Base-by-base conservation (phyloP, 345 rosid species). In the Euphorbia tirucalli region DNA sequence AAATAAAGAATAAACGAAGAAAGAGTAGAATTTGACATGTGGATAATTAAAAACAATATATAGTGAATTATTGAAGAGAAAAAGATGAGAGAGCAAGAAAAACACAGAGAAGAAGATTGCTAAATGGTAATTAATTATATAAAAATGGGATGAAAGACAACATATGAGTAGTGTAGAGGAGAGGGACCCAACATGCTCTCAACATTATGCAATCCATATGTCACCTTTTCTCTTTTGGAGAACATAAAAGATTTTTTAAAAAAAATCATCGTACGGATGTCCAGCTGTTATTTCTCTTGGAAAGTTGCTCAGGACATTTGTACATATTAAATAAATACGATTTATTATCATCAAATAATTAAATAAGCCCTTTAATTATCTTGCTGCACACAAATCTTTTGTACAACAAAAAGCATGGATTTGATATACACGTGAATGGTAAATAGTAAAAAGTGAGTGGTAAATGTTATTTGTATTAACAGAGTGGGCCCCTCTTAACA, bases 281-380 rank as follows among this genome's bases (percentile, higher is more conserved):
- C 80, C 83, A 73, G 86, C 82, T 77, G 73, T 70, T 3, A 35
- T 76, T 57, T 69, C 68, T 73, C 58, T 80, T 77, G 74, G 74
- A 76, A 76, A 70, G 70, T 70, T 64, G 71, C 62, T 76, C 69
- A 77, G 69, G 77, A 74, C 73, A 43, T 46, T 55, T 57, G 74
- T 76, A 68, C 60, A 65, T 39, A 44, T 72, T 52, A 43, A 18
- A 50, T n/a, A 1, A 35, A 35, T 35, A 35, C 39, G 7, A 35
- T 35, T 35, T n/a, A n/a, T n/a, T n/a, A n/a, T n/a, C n/a, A n/a
- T n/a, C n/a, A n/a, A n/a, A n/a, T n/a, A n/a, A n/a, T n/a, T n/a
- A n/a, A n/a, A n/a, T n/a, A n/a, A n/a, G n/a, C n/a, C n/a, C 3
- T 13, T 46, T 46, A 16, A 46, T 46, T 46, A 46, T 46, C 9